Conservation (phyloP, 306 rosid species). For the Gleditsia sinensis region DNA sequence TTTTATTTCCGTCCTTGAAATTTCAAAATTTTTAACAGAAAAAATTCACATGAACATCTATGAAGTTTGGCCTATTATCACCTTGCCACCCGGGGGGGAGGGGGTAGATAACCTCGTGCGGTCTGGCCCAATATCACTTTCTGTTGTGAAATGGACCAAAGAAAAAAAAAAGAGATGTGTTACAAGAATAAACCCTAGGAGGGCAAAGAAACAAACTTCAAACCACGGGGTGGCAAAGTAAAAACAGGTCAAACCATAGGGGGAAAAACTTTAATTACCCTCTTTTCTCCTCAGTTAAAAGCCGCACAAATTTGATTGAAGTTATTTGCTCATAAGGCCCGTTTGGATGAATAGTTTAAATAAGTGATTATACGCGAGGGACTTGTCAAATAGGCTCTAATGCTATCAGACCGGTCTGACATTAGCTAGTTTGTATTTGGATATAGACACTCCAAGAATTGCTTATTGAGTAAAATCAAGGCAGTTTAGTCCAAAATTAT, state of each 20-base stretch:
- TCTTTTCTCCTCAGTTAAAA: slow-evolving; percentile 11
- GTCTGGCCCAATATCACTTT: too few species aligned
- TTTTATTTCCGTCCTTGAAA: too few species aligned
- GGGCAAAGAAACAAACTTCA: not conserved
- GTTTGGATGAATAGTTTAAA: not conserved
- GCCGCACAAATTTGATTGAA: slow-evolving; percentile 15
- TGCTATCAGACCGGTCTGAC: not conserved
- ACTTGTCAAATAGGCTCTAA: not conserved
- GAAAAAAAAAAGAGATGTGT: too few species aligned
- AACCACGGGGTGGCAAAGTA: not conserved
- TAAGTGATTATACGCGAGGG: not conserved
- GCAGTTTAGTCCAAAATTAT: not conserved
- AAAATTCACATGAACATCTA: too few species aligned
- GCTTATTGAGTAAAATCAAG: not conserved
- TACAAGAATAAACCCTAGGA: too few species aligned
- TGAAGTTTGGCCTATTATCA: too few species aligned
- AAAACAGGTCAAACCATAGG: not conserved
- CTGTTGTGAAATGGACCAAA: too few species aligned
- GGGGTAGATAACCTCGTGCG: too few species aligned
- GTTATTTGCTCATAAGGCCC: not conserved
- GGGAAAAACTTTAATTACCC: not conserved
- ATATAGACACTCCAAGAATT: too few species aligned
- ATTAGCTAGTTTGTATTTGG: too few species aligned
- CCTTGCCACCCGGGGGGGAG: too few species aligned
- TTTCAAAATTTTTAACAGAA: too few species aligned